Percentiles rank a stretch among this genome's conserved stretches.
These are phyloP conservation scores for Coemansia sp. DNA, from an alignment of 192 early-diverging fungal genomes.

Conservation along the genomic window DNA sequence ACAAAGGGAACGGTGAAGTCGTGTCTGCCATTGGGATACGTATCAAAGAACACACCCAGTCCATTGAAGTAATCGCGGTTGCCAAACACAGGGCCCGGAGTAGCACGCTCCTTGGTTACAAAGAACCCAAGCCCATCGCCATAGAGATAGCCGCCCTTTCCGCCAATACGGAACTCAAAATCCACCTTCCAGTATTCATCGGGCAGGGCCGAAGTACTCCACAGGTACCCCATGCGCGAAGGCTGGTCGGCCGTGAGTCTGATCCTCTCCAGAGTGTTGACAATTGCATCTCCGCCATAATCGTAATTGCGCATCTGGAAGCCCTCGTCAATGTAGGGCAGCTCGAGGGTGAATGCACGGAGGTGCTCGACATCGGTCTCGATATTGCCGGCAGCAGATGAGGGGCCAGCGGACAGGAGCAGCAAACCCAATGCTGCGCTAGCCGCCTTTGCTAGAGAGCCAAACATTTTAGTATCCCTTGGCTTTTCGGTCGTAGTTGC, in stretches of 20 bases:
- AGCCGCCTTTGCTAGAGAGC: constrained; percentile 32
- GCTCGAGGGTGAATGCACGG: constrained; percentile 34
- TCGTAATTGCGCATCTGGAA: constrained; percentile 89
- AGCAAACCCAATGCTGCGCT: constrained; percentile 15
- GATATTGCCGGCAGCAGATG: constrained; percentile 20
- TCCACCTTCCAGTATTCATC: constrained; percentile 67
- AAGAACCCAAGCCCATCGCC: constrained; percentile 98
- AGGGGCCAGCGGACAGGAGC: constrained; percentile 6
- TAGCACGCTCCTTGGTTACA: constrained; percentile 71
- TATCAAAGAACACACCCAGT: constrained; percentile 95
- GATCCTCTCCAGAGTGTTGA: constrained; percentile 84
- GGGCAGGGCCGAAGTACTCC: constrained; percentile 53
- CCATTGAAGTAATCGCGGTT: constrained; percentile 83
- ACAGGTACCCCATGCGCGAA: constrained; percentile 80
- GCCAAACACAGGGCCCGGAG: constrained; percentile 85
- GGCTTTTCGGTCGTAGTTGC: background rate
- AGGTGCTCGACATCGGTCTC: constrained; percentile 35
- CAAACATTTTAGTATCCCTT: constrained; percentile 15
- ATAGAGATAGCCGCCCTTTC: constrained; percentile 67
- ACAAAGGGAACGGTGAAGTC: constrained; percentile 77
- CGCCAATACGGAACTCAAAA: constrained; percentile 88
- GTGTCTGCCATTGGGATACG: constrained; percentile 80
- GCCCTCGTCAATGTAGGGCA: constrained; percentile 60
- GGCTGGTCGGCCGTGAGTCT: constrained; percentile 79
- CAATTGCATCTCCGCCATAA: constrained; percentile 86